Conservation (phyloP, 768 basidiomycete species). For the Pulveroboletus frians region DNA sequence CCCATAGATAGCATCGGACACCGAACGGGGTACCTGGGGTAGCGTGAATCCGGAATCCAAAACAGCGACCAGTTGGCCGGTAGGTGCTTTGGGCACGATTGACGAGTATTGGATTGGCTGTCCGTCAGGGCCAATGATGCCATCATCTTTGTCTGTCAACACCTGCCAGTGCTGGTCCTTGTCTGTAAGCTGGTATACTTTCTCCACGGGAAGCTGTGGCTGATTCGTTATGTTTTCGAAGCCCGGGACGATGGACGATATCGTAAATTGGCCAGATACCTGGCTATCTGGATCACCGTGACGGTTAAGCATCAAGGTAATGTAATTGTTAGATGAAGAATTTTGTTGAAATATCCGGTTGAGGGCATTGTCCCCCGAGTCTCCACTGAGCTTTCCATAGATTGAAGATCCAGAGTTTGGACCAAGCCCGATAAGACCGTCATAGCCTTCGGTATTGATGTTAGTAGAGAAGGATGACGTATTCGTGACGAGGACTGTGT, state of each 20-base stretch:
- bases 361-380: conserved; percentile 53
- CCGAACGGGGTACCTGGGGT: conserved; percentile 67
- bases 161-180: conserved; percentile 81
- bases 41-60: conserved; percentile 71
- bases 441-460: conserved; percentile 56
- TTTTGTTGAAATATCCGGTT: conserved; percentile 62
- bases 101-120: conserved; percentile 53
- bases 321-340: conserved; percentile 51
- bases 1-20: conserved; percentile 78
- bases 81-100: conserved; percentile 63
- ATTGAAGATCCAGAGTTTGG: conserved; percentile 68
- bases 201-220: conserved; percentile 63
- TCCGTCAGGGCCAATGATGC: conserved; percentile 76
- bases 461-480: conserved; percentile 59
- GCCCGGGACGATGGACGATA: conserved; percentile 58
- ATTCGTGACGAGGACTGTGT: conserved; percentile 57
- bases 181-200: conserved; percentile 53
- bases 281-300: conserved; percentile 45
- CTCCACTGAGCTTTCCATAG: conserved; percentile 46
- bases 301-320: conserved; percentile 65
- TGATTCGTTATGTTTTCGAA: conserved; percentile 56
- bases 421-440: conserved; percentile 75
- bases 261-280: conserved; percentile 59
- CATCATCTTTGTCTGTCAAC: conserved; percentile 56
- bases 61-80: conserved; percentile 62